These are phyloP conservation scores for Adenanthera pavonina DNA, from an alignment of 306 rosid genomes.

Conservation along the genomic window DNA sequence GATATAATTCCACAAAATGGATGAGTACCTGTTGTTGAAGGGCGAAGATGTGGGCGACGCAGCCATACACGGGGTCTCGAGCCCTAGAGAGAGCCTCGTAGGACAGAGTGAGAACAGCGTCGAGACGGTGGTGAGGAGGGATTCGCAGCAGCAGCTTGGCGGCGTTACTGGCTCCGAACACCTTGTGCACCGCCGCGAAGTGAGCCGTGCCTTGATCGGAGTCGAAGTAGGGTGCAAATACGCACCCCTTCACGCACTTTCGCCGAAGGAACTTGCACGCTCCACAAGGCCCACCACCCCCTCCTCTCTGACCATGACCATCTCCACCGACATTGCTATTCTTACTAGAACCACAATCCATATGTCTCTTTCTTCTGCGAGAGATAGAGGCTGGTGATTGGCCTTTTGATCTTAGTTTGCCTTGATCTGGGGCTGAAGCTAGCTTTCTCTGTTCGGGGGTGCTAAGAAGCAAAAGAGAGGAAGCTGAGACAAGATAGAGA, in stretches of 20 bases:
- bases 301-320: conserved; percentile 19
- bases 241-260: conserved; percentile 83
- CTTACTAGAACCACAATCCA: conserved; percentile 40
- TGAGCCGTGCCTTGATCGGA: conserved; percentile 82
- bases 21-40: conserved; percentile 84
- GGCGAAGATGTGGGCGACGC: conserved; percentile 75
- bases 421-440: conserved; percentile 31
- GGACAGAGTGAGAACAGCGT: conserved; percentile 81
- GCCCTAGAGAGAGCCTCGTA: conserved; percentile 84
- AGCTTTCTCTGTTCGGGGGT: conserved; percentile 40
- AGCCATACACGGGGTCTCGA: conserved; percentile 92
- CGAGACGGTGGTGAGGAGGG: conserved; percentile 68
- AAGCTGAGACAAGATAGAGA: not conserved
- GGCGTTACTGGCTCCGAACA: conserved; percentile 97
- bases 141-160: conserved; percentile 76
- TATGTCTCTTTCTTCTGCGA: conserved; percentile 18
- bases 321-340: not conserved
- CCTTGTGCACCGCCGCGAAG: conserved; percentile 93
- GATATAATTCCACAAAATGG: not conserved
- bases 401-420: conserved; percentile 27
- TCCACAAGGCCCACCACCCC: conserved; percentile 81
- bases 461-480: not conserved
- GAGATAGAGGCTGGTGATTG: conserved; percentile 5
- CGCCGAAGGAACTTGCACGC: conserved; percentile 90
- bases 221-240: conserved; percentile 91